Evolutionary conservation across 768 basidiomycete genomes (phyloP).

Genomic region (Paxillus ammoniavirescens): DNA sequence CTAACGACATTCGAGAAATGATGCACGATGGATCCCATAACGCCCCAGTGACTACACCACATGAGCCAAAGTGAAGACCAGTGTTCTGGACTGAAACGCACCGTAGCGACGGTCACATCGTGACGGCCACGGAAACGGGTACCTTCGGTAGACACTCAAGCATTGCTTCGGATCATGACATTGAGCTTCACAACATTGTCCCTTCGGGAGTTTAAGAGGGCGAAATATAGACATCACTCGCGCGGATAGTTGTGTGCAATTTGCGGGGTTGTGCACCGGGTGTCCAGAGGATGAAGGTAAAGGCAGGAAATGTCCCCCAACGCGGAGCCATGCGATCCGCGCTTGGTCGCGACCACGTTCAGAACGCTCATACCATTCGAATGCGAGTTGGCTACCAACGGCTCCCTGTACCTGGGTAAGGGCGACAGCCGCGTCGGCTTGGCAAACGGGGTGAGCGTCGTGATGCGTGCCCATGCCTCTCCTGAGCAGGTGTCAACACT

Average conservation of each 20-base stretch:
- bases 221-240: conserved; percentile 18
- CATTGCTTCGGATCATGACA: too few species aligned
- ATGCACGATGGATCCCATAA: too few species aligned
- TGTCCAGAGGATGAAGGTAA: conserved; percentile 14
- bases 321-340: conserved; percentile 26
- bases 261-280: conserved; percentile 40
- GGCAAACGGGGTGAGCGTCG: conserved; percentile 54
- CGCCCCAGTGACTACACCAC: too few species aligned
- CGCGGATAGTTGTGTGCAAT: conserved; percentile 46
- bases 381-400: conserved; percentile 5
- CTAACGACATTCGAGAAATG: too few species aligned
- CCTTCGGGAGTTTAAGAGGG: too few species aligned
- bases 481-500: conserved; percentile 58
- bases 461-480: conserved; percentile 47
- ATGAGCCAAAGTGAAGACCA: too few species aligned
- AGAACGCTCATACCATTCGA: conserved; percentile 12
- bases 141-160: too few species aligned
- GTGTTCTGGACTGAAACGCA: too few species aligned
- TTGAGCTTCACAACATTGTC: too few species aligned
- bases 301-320: conserved; percentile 30
- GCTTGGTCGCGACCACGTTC: conserved; percentile 19
- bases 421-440: conserved; percentile 53
- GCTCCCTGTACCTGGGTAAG: conserved; percentile 45
- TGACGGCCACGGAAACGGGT: too few species aligned
- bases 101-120: too few species aligned